A percentile compares a stretch with the other conserved stretches of the same genome.
Conservation (phyloP, 768 basidiomycete species). For the Clavaria fumosa region DNA sequence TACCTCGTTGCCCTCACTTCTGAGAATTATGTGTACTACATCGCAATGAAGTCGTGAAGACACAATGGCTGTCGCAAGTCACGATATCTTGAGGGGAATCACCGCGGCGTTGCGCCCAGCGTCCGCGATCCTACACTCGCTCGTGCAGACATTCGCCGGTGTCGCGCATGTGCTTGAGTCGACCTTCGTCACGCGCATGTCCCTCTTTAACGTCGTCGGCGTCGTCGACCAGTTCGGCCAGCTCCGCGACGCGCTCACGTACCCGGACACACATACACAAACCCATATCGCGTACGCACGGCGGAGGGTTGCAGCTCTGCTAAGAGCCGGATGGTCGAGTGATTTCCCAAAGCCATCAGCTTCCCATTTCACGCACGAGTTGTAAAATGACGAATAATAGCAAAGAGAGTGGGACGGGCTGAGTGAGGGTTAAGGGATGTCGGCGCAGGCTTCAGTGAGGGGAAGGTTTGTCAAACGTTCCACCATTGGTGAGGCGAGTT, state of each 20-base stretch:
- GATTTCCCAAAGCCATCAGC: neutral
- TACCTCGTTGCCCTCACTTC: too few relatives aligned
- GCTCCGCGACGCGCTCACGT: constrained; percentile 55
- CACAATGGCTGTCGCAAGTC: too few relatives aligned
- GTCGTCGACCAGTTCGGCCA: constrained; percentile 65
- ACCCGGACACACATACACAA: constrained; percentile 71
- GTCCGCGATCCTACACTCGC: constrained; percentile 75
- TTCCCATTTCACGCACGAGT: neutral
- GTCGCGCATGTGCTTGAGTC: constrained; percentile 20
- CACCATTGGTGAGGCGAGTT: too few relatives aligned
- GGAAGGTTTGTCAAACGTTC: too few relatives aligned
- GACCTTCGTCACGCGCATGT: constrained; percentile 57
- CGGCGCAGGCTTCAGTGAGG: too few relatives aligned
- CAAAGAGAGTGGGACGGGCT: too few relatives aligned
- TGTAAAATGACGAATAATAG: neutral
- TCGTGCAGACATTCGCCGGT: constrained; percentile 53
- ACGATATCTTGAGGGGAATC: too few relatives aligned
- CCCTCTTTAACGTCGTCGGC: constrained; percentile 58
- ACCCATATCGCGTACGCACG: constrained; percentile 72
- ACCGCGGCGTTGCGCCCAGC: constrained; percentile 74
- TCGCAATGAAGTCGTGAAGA: too few relatives aligned
- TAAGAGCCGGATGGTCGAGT: constrained; percentile 56
- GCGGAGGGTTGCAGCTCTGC: constrained; percentile 67
- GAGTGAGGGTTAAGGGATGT: too few relatives aligned
- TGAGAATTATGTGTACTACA: too few relatives aligned